Base-by-base conservation (phyloP, 495 filamentous ascomycete genomes). In the Evernia prunastri region DNA sequence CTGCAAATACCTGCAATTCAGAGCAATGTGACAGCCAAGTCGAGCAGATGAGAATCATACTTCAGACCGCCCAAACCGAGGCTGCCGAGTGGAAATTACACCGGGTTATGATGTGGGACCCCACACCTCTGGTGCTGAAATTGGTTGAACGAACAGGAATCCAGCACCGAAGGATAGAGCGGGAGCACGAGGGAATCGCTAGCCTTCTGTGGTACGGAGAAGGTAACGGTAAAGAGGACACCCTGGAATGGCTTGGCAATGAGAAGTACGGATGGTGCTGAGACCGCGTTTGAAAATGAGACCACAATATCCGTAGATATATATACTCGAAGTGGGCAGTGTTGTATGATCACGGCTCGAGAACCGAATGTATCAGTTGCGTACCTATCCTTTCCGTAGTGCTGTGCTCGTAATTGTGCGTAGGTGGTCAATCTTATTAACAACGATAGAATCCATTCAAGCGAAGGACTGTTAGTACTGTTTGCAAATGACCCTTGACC, bases 51-150 rank as follows among this genome's bases (percentile, higher is more conserved):
- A 61, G 56, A 27, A 63, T 67, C 31, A 37, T 70, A 18, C n/a
- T 70, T 4, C 45, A 64, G 35, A 43, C 59, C 9, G 68, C 69
- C 20, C 69, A 71, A 36, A 36, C 12, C 36, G 67, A 69, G 49
- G 69, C 69, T 51, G 43, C 53, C n/a, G 57, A 62, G 33, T 71
- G 67, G 69, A 49, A 56, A 3, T 57, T 69, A 23, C 35, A 64
- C 27, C 35, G 17, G 31, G 42, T 71, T 3, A 61, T 64, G 49
- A 33, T 69, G 36, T 71, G 69, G 69, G 61, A 69, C 27, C 67
- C 69, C 15, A 54, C 64, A 12, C 61, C 64, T 45, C 57, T 61
- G 57, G 60, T 65, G 20, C 64, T 39, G 43, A 42, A 67, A n/a
- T 23, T 69, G 49, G 29, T 71, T 10, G 43, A 13, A 13, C 20